Evolutionary conservation across 2,329 filamentous ascomycete genomes (phyloP).

Genomic region (Dothideomycetidae sp.): DNA sequence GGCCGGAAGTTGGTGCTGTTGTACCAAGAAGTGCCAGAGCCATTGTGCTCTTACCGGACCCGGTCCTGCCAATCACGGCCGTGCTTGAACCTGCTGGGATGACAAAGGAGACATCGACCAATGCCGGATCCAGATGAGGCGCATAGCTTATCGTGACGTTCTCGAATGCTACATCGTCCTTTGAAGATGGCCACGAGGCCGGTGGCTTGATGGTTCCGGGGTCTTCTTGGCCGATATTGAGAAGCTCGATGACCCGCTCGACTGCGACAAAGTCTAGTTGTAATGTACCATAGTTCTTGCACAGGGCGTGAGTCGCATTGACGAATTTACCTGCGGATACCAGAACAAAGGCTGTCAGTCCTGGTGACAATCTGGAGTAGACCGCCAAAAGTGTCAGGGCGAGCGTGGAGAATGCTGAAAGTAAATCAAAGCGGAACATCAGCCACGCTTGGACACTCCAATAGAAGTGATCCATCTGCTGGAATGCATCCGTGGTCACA

Average conservation of each 20-base stretch:
- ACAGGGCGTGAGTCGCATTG: slow-evolving; percentile 55
- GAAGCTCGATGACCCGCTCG: slow-evolving; percentile 69
- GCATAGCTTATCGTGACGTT: slow-evolving; percentile 68
- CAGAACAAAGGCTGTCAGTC: slow-evolving; percentile 71
- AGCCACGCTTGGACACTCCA: slow-evolving; percentile 79
- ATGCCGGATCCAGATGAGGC: slow-evolving; percentile 57
- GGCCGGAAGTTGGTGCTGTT: slow-evolving; percentile 39
- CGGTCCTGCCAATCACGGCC: slow-evolving; percentile 67
- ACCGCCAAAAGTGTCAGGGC: slow-evolving; percentile 60
- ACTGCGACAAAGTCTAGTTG: slow-evolving; percentile 90
- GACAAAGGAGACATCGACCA: slow-evolving; percentile 53
- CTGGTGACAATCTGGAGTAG: slow-evolving; percentile 58
- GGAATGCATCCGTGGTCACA: slow-evolving; percentile 69
- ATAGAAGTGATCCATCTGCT: slow-evolving; percentile 93
- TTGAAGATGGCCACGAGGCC: slow-evolving; percentile 59
- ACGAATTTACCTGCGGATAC: slow-evolving; percentile 58
- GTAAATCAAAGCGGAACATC: slow-evolving; percentile 58
- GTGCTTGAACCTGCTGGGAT: slow-evolving; percentile 68
- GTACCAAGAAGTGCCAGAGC: slow-evolving; percentile 46
- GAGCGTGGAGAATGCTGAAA: slow-evolving; percentile 62
- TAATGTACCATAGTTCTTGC: slow-evolving; percentile 65
- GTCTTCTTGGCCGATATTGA: slow-evolving; percentile 63
- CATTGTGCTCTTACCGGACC: slow-evolving; percentile 71
- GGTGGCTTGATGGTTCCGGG: slow-evolving; percentile 54
- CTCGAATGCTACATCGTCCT: slow-evolving; percentile 61